phyloP scores from a whole-genome alignment of 1,284 basidiomycete genomes.

The Tetrapyrgos nigripes region DNA sequence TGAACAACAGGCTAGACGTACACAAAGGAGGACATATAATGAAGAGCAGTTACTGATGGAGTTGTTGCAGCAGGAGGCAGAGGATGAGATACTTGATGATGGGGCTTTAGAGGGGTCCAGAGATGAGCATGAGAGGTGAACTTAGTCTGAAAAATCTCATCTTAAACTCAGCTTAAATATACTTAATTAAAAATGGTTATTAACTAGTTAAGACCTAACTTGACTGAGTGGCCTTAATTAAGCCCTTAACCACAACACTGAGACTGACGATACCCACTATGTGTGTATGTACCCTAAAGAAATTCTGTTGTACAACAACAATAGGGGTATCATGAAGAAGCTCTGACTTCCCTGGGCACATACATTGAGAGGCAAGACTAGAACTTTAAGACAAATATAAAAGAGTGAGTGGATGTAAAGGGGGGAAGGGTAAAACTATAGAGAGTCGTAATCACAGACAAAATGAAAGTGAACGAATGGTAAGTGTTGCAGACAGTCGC shows the following conservation, averaged over 20 bases:
- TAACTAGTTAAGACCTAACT: constrained; percentile 6
- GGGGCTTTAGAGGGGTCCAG: constrained; percentile 6
- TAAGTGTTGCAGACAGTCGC: too few species aligned
- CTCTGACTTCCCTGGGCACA: too few species aligned
- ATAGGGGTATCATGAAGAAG: too few species aligned
- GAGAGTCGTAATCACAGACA: too few species aligned
- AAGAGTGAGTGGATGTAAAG: too few species aligned
- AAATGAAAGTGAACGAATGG: too few species aligned
- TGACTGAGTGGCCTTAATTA: constrained; percentile 3
- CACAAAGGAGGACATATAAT: not conserved
- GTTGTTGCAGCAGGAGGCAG: constrained; percentile 1
- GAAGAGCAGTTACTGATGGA: constrained; percentile 9
- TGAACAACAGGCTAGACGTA: not conserved
- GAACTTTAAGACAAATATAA: too few species aligned
- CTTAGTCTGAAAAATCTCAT: not conserved
- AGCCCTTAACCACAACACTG: not conserved
- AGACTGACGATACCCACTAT: too few species aligned
- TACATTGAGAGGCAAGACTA: too few species aligned
- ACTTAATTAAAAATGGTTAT: constrained; percentile 4
- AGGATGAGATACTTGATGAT: constrained; percentile 2
- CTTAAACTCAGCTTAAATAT: constrained; percentile 2
- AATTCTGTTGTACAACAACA: too few species aligned
- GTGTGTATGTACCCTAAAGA: too few species aligned
- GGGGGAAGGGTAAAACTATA: too few species aligned
- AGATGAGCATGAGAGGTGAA: not conserved